phyloP scores from a whole-genome alignment of 2,329 filamentous ascomycete genomes.

The Penicillium glabrum region DNA sequence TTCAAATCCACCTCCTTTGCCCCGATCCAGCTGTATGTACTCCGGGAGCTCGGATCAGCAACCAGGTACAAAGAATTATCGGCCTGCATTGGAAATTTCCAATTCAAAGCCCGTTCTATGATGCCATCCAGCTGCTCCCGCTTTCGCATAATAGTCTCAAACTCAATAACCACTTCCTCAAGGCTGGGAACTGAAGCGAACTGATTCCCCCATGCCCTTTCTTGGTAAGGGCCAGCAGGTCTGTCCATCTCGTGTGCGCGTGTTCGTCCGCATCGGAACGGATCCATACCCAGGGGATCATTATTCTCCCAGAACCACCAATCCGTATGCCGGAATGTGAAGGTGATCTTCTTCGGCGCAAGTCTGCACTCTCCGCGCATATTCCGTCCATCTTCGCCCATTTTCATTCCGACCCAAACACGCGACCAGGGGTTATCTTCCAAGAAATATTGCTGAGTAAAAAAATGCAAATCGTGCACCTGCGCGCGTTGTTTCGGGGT shows the following conservation, averaged over 20 bases:
- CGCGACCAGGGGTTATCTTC: conserved; percentile 10
- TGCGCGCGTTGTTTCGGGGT: conserved; percentile 19
- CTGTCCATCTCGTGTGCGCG: not conserved
- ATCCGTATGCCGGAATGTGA: conserved; percentile 30
- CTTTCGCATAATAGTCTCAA: conserved; percentile 27
- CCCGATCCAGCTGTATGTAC: conserved; percentile 5
- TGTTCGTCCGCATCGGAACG: conserved; percentile 18
- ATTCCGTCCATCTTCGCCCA: not conserved
- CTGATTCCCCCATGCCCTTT: conserved; percentile 2
- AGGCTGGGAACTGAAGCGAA: conserved; percentile 15
- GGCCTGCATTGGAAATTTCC: conserved; percentile 16
- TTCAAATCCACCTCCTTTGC: conserved; percentile 7
- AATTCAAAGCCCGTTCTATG: conserved; percentile 19
- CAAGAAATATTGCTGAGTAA: conserved; percentile 28
- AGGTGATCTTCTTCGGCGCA: conserved; percentile 17
- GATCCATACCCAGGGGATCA: conserved; percentile 28
- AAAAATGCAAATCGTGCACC: conserved; percentile 24
- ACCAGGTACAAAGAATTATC: not conserved
- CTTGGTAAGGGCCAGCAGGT: not conserved
- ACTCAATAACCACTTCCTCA: conserved; percentile 26
- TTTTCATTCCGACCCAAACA: not conserved
- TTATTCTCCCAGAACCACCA: conserved; percentile 31
- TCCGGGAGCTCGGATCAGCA: conserved; percentile 1
- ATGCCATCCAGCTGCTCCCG: conserved; percentile 25
- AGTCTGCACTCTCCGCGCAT: conserved; percentile 9